A percentile compares a stretch with the other conserved stretches of the same genome.
These are phyloP conservation scores for Salix suchowensis DNA, from an alignment of 345 rosid genomes.

Conservation along the genomic window DNA sequence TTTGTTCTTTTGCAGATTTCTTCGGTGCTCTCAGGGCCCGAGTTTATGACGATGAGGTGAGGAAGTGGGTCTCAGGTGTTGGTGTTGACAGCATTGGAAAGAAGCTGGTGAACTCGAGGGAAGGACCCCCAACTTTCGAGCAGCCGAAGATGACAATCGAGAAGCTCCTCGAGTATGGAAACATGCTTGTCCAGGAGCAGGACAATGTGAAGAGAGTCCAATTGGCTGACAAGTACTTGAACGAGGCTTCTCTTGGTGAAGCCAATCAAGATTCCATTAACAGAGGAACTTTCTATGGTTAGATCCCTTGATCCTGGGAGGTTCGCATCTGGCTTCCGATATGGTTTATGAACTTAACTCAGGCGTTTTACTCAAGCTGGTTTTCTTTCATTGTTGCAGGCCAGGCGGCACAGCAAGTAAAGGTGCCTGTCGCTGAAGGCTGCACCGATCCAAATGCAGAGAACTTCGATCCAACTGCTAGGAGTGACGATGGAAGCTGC, in stretches of 20 bases:
- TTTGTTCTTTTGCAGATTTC: slow-evolving; percentile 49
- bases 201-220: slow-evolving; percentile 97
- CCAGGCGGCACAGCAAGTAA: slow-evolving; percentile 75
- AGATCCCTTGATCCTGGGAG: slow-evolving; percentile 42
- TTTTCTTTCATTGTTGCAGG: slow-evolving; percentile 39
- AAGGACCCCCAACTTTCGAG: slow-evolving; percentile 70
- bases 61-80: slow-evolving; percentile 63
- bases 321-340: slow-evolving; percentile 16
- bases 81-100: slow-evolving; percentile 67
- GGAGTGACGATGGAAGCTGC: slow-evolving; percentile 95
- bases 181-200: slow-evolving; percentile 85
- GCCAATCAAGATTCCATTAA: slow-evolving; percentile 68
- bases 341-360: background rate
- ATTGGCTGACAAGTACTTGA: slow-evolving; percentile 80
- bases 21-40: slow-evolving; percentile 93
- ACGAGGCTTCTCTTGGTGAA: slow-evolving; percentile 83
- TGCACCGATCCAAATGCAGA: slow-evolving; percentile 65
- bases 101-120: slow-evolving; percentile 87
- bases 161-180: slow-evolving; percentile 77
- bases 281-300: slow-evolving; percentile 74
- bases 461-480: slow-evolving; percentile 87
- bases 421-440: slow-evolving; percentile 72
- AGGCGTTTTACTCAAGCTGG: background rate
- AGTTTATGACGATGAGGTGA: slow-evolving; percentile 95
- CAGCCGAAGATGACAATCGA: slow-evolving; percentile 68